Base-by-base conservation (phyloP, 2,329 filamentous ascomycete genomes). In the Diplocarpon mali region DNA sequence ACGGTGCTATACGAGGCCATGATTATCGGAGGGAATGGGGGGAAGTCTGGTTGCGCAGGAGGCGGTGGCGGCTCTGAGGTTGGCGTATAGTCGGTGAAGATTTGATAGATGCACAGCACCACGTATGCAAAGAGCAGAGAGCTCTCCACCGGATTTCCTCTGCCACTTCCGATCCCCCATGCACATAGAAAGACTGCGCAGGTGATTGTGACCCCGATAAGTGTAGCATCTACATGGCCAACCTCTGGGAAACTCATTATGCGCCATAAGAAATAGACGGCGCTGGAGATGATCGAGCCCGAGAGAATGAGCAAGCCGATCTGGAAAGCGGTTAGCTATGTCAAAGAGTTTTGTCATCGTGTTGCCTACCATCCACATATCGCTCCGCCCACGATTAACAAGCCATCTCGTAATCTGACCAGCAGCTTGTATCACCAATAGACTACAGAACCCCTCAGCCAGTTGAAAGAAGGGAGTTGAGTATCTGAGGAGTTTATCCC, bases 81-180 rank as follows among this genome's bases (percentile, higher is more conserved):
- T 4, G 92, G 88, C 55, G 90, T 78, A 66, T 96, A 96, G 66
- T 98, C 92, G 58, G 92, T 98, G 65, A 96, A 96, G 64, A 96
- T 96, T 65, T 98, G 92, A 68, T 96, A 98, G 60, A 96, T 85
- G 69, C 90, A 96, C 51, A 98, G 80, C n/a, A 95, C 92, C 49
- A 95, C 79, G 65, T 98, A 98, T 59, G 92, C 90, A 61, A 98
- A 96, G 47, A 98, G 75, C 10, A 98, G 71, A 16, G 90, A 95
- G 55, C 87, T 94, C 66, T 98, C 90, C 44, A 96, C 85, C 2
- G 90, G 87, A 59, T 95, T 98, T 49, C 92, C 92, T 57, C 89
- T 81, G 1, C 90, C 90, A 58, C 86, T 95, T 50, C 85, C 85
- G 56, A 96, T 95, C 20, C 92, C 92, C 72, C 90, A 95, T 12